Evolutionary conservation across 257 asterid species (phyloP), one percentile per base, ranked within the genome.

Genomic region (Forsythia viridissima): DNA sequence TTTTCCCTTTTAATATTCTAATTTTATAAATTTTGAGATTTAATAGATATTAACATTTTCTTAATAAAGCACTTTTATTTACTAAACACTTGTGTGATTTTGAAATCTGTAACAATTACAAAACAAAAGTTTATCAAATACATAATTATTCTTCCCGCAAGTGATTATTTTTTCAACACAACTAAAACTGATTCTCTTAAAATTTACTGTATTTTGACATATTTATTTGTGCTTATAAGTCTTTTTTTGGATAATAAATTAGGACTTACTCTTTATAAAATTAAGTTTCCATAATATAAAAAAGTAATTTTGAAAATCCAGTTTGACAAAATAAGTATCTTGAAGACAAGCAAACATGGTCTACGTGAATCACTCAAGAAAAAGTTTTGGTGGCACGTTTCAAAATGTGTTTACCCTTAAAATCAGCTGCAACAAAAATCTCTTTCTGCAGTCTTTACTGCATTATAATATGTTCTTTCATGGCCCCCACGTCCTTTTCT

Each of bases 401-500:
- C 8, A 10, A 63, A 24, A 61, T 61, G 16, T 61, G 69, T 61
- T 44, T 38, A 21, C 8, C 76, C 61, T 9, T 3, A 2, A 24
- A 34, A 15, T 51, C 21, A 12, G 41, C 65, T 12, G 67, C 63
- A 41, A 6, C 46, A 73, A 51, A 46, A 73, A 51, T 48, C 43
- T 52, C 68, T 76, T 8, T 41, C 4, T 68, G 8, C 37, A 63
- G 3, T 63, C 70, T 63, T 63, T 20, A n/a, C 13, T n/a, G 12
- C n/a, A n/a, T 57, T 57, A 57, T 57, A 18, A 78, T 20, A 12
- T 21, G 30, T 4, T 21, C 18, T n/a, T 13, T 78, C 39, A 79
- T 84, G 83, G 82, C 78, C 83, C 52, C 70, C 87, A 86, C 87
- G 89, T 80, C 81, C 74, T 8, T 75, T 72, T 34, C 73, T 41